These are phyloP conservation scores for Tolypocladium capitatum DNA, from an alignment of 2,329 filamentous ascomycete species.

Conservation along the genomic window DNA sequence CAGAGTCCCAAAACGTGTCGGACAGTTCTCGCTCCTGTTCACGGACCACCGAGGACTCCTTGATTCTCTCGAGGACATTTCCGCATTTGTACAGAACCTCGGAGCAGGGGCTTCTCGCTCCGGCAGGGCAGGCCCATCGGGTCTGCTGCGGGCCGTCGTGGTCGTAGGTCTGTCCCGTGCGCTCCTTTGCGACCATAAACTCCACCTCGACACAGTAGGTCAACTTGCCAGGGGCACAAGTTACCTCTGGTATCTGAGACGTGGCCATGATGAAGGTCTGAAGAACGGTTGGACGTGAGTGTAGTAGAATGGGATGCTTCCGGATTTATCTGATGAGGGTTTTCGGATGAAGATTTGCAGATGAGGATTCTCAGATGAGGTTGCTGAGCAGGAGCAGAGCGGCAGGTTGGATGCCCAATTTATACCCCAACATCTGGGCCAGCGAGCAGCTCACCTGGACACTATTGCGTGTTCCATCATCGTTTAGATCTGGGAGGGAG, in stretches of 20 bases:
- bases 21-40: constrained; percentile 1
- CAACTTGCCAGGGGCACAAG: too few species aligned
- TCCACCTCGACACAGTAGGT: constrained; percentile 10
- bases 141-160: not conserved
- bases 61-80: not conserved
- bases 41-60: constrained; percentile 3
- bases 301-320: not conserved
- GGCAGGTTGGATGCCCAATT: not conserved
- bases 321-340: too few species aligned
- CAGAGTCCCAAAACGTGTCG: not conserved
- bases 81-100: constrained; percentile 1
- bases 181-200: constrained; percentile 11
- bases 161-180: constrained; percentile 1
- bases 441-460: not conserved
- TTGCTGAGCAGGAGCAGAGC: too few species aligned
- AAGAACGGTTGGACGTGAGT: not conserved
- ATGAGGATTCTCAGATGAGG: too few species aligned
- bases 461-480: not conserved
- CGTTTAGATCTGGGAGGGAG: not conserved
- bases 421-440: not conserved
- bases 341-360: too few species aligned
- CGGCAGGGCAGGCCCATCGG: constrained; percentile 9
- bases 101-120: constrained; percentile 1
- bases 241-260: too few species aligned
- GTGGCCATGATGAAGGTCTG: too few species aligned